phyloP scores from a whole-genome alignment of 2,329 filamentous ascomycete species.

The Sporothrix schenckii region DNA sequence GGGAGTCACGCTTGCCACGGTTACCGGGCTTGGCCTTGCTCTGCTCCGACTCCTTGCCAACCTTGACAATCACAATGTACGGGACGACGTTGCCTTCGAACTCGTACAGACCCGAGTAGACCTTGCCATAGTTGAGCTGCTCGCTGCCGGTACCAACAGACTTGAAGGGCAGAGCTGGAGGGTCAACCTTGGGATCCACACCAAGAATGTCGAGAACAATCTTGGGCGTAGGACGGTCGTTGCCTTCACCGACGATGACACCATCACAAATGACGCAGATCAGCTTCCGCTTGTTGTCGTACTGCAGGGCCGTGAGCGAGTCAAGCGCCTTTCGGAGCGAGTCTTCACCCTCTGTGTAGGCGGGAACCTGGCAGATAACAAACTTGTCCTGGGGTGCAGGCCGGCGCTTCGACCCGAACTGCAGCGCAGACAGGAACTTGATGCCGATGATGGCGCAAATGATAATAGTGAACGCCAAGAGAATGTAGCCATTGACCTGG shows the following conservation, averaged over 20 bases:
- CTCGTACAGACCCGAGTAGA: conserved; percentile 97
- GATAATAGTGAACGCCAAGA: conserved; percentile 84
- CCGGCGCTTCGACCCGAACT: conserved; percentile 87
- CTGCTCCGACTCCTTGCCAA: conserved; percentile 95
- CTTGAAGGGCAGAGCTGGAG: conserved; percentile 90
- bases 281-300: conserved; percentile 97
- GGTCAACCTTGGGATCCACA: conserved; percentile 95
- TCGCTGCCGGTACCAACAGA: conserved; percentile 86
- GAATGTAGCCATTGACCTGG: conserved; percentile 86
- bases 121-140: conserved; percentile 97
- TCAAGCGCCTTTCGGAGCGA: conserved; percentile 90
- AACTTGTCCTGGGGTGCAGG: conserved; percentile 96
- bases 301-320: conserved; percentile 89
- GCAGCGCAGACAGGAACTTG: conserved; percentile 92
- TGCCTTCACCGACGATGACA: conserved; percentile 93
- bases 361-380: conserved; percentile 96
- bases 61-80: conserved; percentile 93
- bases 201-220: conserved; percentile 97
- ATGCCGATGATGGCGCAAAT: conserved; percentile 76
- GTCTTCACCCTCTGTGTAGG: conserved; percentile 97
- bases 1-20: conserved; percentile 96
- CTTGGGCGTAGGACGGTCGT: conserved; percentile 94
- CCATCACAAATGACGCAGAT: conserved; percentile 97
- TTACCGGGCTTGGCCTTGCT: conserved; percentile 91
- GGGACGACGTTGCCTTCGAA: conserved; percentile 97